These are phyloP conservation scores for Colletotrichum sublineola DNA, from an alignment of 2,329 filamentous ascomycete genomes.

Conservation along the genomic window DNA sequence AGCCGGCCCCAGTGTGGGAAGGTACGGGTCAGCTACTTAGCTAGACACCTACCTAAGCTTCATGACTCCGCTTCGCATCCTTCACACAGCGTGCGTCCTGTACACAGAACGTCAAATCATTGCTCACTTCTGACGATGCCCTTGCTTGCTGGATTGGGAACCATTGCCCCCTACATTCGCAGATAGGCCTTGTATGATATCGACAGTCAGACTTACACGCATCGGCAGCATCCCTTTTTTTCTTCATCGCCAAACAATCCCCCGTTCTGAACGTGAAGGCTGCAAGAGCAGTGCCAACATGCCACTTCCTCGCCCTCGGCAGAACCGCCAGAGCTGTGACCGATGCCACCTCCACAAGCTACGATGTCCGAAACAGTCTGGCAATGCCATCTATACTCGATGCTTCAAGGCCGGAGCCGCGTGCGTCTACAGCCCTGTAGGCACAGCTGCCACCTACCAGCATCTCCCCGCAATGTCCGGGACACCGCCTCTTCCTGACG, in stretches of 20 bases:
- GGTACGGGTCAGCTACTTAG: not conserved
- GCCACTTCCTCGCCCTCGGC: conserved; percentile 21
- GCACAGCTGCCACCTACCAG: conserved; percentile 44
- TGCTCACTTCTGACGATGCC: not conserved
- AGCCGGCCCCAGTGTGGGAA: conserved; percentile 5
- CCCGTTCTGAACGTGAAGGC: too few relatives aligned
- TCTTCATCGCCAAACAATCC: not conserved
- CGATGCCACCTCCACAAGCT: conserved; percentile 63
- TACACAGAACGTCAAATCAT: not conserved
- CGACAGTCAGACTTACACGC: not conserved
- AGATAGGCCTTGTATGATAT: not conserved
- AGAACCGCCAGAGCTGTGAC: conserved; percentile 54
- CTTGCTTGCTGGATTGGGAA: too few relatives aligned
- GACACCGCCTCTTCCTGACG: not conserved
- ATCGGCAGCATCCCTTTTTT: too few relatives aligned
- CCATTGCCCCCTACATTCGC: not conserved
- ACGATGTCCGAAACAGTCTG: conserved; percentile 57
- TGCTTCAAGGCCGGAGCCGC: conserved; percentile 56
- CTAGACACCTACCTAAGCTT: not conserved
- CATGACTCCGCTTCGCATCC: not conserved
- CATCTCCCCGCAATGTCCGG: conserved; percentile 31
- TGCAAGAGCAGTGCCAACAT: conserved; percentile 41
- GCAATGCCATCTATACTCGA: conserved; percentile 54
- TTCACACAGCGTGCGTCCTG: not conserved
- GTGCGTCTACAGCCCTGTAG: conserved; percentile 59